A percentile compares a stretch with the other conserved stretches of the same genome.
phyloP scores from a whole-genome alignment of 2,329 filamentous ascomycete species.

The Mariannaea elegans region DNA sequence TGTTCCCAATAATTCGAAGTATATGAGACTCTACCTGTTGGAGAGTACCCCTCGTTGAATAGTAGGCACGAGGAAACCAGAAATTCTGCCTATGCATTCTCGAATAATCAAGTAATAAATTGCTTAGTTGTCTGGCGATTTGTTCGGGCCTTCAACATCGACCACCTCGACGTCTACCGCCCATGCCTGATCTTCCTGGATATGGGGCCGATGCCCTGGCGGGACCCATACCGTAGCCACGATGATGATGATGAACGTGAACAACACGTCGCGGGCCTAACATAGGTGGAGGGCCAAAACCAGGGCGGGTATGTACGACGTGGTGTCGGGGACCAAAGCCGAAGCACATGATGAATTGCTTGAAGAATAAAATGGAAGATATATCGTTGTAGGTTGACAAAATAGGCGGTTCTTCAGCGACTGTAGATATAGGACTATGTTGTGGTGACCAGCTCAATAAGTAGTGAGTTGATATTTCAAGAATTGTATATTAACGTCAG shows the following conservation, averaged over 20 bases:
- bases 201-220: not conserved
- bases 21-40: no score
- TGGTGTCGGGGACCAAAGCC: not conserved
- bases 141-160: not conserved
- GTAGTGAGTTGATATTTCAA: not conserved
- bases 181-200: not conserved
- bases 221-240: not conserved
- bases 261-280: not conserved
- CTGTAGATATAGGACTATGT: not conserved
- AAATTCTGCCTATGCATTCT: no score
- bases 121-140: no score
- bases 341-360: not conserved
- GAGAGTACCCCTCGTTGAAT: no score
- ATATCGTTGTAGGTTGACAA: not conserved
- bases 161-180: not conserved
- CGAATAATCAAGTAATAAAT: no score
- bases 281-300: not conserved
- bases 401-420: not conserved
- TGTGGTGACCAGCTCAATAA: no score
- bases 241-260: not conserved
- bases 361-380: not conserved
- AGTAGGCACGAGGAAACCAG: no score
- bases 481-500: not conserved
- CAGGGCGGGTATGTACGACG: not conserved
- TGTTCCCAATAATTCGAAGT: no score